These are phyloP conservation scores for Candida vaughaniae DNA, from an alignment of 805 yeast species.

Conservation along the genomic window DNA sequence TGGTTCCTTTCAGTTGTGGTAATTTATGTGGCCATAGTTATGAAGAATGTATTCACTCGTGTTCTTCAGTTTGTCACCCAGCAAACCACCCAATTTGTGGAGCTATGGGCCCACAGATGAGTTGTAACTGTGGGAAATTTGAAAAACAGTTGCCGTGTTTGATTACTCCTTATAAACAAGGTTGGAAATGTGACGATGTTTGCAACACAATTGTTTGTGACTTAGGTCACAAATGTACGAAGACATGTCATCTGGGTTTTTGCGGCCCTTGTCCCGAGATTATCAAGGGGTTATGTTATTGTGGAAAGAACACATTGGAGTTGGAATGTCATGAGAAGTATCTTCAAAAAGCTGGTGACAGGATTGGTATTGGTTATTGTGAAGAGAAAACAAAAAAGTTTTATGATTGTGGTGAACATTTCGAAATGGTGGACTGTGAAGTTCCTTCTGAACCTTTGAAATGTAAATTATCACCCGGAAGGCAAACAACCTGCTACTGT, in stretches of 20 bases:
- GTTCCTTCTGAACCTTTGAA: conserved; percentile 31
- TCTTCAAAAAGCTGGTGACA: conserved; percentile 27
- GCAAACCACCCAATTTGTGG: conserved; percentile 85
- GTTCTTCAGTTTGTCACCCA: conserved; percentile 79
- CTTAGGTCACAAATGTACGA: conserved; percentile 64
- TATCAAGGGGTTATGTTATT: conserved; percentile 61
- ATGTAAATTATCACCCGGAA: conserved; percentile 66
- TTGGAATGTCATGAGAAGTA: conserved; percentile 46
- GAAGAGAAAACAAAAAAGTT: conserved; percentile 42
- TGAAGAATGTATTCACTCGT: conserved; percentile 65
- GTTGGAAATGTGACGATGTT: conserved; percentile 63
- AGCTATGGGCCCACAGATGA: conserved; percentile 69
- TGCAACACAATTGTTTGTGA: conserved; percentile 65
- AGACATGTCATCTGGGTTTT: conserved; percentile 71
- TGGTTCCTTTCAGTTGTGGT: conserved; percentile 86
- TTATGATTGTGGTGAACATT: conserved; percentile 66
- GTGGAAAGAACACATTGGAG: conserved; percentile 56
- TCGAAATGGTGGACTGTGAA: conserved; percentile 52
- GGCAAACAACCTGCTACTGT: conserved; percentile 72
- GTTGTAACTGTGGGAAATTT: conserved; percentile 73
- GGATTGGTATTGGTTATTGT: conserved; percentile 38
- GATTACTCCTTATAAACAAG: conserved; percentile 62
- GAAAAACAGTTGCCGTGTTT: conserved; percentile 69
- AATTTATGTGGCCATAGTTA: conserved; percentile 67
- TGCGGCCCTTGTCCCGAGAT: conserved; percentile 70